Conservation (phyloP, 305 asterid genomes). For the Fraxinus floribunda region DNA sequence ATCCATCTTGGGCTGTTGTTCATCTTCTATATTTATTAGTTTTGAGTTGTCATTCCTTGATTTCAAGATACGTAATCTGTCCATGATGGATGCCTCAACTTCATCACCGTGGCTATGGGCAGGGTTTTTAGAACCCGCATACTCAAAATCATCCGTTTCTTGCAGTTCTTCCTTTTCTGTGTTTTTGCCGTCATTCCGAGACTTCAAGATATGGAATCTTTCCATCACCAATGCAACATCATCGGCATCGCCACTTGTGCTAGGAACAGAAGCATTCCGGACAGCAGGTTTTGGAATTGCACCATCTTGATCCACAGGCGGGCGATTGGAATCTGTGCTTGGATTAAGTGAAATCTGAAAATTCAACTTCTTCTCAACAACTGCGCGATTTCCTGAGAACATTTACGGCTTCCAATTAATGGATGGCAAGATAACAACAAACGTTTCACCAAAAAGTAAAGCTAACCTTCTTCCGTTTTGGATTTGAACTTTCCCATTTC, state of each 20-base stretch:
- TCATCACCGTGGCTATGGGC: not conserved
- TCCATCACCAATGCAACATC: conserved; percentile 42
- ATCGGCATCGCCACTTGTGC: conserved; percentile 29
- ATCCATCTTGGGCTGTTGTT: conserved; percentile 26
- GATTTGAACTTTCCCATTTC: conserved; percentile 53
- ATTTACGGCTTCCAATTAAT: conserved; percentile 23
- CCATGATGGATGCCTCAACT: conserved; percentile 33
- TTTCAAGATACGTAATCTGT: conserved; percentile 35
- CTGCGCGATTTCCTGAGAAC: conserved; percentile 31
- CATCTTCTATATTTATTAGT: conserved; percentile 22
- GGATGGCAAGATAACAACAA: conserved; percentile 9
- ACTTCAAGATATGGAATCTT: conserved; percentile 43
- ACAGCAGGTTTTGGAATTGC: conserved; percentile 13
- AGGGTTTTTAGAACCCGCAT: not conserved
- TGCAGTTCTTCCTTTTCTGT: conserved; percentile 21
- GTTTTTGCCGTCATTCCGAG: conserved; percentile 32
- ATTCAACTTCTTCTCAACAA: conserved; percentile 32
- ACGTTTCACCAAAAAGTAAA: conserved; percentile 4
- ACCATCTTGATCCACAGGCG: conserved; percentile 26
- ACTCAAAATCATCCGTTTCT: conserved; percentile 19
- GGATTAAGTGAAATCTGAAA: conserved; percentile 28
- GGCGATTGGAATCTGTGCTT: conserved; percentile 16
- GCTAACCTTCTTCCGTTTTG: conserved; percentile 51
- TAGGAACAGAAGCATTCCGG: conserved; percentile 22
- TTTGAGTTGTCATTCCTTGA: conserved; percentile 37